Base-by-base conservation (phyloP, 116 monocot genomes). In the Phalaenopsis hybrid region DNA sequence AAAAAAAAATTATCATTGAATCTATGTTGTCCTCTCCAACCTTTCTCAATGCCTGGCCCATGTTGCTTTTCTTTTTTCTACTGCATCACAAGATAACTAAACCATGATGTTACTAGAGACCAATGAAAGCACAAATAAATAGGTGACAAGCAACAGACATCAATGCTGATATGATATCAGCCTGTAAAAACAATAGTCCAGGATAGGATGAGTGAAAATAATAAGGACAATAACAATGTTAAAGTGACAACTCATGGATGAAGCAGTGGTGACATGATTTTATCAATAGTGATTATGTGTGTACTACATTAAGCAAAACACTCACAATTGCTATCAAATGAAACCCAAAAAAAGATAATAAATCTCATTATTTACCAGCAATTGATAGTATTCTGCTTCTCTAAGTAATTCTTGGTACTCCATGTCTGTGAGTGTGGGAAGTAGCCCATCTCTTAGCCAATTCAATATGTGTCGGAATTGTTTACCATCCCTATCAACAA, bases 401-500 rank as follows among this genome's bases (percentile, higher is more conserved):
- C 88, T 85, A 80, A 94, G 79, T 44, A 97, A 74, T 73, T 91
- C 93, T 79, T 94, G 86, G 80, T 91, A 93, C 58, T 90, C 91
- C 28, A 86, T 82, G 8, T 90, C 86, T 55, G 78, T 72, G 16
- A 97, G 91, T 4, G 63, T 78, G 15, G 93, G 86, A 85, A 93
- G 81, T 13, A 83, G 79, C 20, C 97, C 97, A 84, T 97, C 93
- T 85, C 97, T 94, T 78, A 97, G 82, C 97, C 97, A 97, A 83
- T 97, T 97, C 46, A 97, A 83, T 20, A 97, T 90, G 76, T 89
- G 90, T 46, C 97, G 90, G 79, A 97, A 97, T 79, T 92, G 86
- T 83, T 91, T 91, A 65, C 97, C 97, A 82, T 97, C 95, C 84
- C 97, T 91, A 89, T 97, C 97, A 83, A 97, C 84, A 88, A 94